These are phyloP conservation scores for Saturnispora sekii DNA, from an alignment of 805 yeast genomes.

Conservation along the genomic window DNA sequence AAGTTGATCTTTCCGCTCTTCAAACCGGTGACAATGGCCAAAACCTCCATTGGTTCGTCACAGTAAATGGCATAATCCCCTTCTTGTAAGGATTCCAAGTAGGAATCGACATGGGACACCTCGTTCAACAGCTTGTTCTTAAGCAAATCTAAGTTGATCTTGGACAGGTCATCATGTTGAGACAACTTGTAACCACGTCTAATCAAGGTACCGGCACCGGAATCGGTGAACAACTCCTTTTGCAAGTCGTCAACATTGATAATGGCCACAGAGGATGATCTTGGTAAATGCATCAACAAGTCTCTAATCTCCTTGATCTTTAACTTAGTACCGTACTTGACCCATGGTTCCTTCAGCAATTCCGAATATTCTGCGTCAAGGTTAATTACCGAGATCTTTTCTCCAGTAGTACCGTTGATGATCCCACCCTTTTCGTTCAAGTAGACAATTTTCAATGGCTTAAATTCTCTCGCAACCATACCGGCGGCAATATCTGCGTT, in stretches of 20 bases:
- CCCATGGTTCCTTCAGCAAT: slow-evolving; percentile 91
- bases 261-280: slow-evolving; percentile 96
- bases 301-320: slow-evolving; percentile 96
- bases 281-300: slow-evolving; percentile 84
- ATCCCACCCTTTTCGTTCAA: slow-evolving; percentile 97
- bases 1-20: slow-evolving; percentile 47
- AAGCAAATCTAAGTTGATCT: slow-evolving; percentile 46
- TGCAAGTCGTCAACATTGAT: slow-evolving; percentile 91
- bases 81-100: slow-evolving; percentile 53
- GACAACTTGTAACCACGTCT: slow-evolving; percentile 92
- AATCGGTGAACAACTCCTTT: slow-evolving; percentile 94
- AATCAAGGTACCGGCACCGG: slow-evolving; percentile 98
- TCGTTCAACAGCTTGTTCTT: slow-evolving; percentile 72
- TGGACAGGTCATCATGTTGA: slow-evolving; percentile 65
- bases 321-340: slow-evolving; percentile 94
- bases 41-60: slow-evolving; percentile 91
- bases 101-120: slow-evolving; percentile 68
- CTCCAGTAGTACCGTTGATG: slow-evolving; percentile 84
- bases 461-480: slow-evolving; percentile 91
- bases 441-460: slow-evolving; percentile 94
- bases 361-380: slow-evolving; percentile 93
- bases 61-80: slow-evolving; percentile 67
- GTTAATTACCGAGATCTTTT: slow-evolving; percentile 81
- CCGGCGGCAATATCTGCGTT: slow-evolving; percentile 99
- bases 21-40: slow-evolving; percentile 63